Evolutionary conservation across 495 filamentous ascomycete species (phyloP), one percentile per base, ranked within the genome.

Genomic region (Hypoxylon lienhwacheense): DNA sequence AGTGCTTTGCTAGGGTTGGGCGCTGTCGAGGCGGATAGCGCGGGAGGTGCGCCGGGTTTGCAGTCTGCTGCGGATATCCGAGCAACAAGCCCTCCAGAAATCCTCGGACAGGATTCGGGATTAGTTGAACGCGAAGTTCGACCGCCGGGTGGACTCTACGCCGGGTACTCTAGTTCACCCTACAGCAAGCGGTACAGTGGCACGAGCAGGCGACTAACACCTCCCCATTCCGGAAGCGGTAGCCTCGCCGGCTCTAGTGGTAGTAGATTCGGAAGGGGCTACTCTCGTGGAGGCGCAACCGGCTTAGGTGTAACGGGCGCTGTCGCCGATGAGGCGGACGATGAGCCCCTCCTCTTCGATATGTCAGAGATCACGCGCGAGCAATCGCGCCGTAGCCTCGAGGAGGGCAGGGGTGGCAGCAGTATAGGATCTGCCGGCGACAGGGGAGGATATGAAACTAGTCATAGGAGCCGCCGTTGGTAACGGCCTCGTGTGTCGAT

Each of bases 261-360:
- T 28, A 81, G 74, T 28, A 75, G 73, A 21, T 80, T 79, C 49
- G 77, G 78, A 15, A 76, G 75, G 45, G 81, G 81, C 31, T 68
- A 73, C 51, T 66, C 71, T 31, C 65, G 66, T 4, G 70, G 72
- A 20, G 72, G 73, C 8, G 71, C 77, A 17, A 74, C 75, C 49
- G 77, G 78, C 20, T 72, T 73, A 37, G 81, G 81, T 25, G 72
- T 72, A 20, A 64, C 71, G 16, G 64, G 65, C 5, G 65, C 68
- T 21, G 71, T 71, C 7, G 68, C 76, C 37, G 73, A 74, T 7
- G 79, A 77, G 1, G 60, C 68, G 34, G 90, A 95, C 46, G 90
- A 91, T 12, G 90, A 96, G 68, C 86, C 86, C 19, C 70, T 96
- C 7, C 70, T 95, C 12, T 95, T 96, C 63, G 86, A 87, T 31